These are phyloP conservation scores for Geotrichum europaeum DNA, from an alignment of 1,139 yeast genomes.

Conservation along the genomic window DNA sequence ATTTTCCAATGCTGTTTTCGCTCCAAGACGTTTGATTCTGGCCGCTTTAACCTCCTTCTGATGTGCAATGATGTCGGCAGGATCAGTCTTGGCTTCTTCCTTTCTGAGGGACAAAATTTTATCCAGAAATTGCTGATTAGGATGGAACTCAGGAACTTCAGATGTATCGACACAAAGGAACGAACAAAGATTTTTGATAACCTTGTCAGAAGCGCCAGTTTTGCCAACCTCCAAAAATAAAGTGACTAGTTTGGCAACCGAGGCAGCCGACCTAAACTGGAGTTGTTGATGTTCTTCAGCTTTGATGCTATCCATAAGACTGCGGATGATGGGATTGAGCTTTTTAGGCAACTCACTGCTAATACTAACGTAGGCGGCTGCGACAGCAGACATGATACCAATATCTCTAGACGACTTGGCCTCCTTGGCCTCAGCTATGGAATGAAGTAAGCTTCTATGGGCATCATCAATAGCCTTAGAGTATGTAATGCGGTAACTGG, in stretches of 20 bases:
- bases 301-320: slow-evolving; percentile 90
- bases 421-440: slow-evolving; percentile 64
- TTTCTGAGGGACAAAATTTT: slow-evolving; percentile 68
- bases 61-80: slow-evolving; percentile 58
- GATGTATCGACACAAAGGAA: slow-evolving; percentile 92
- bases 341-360: slow-evolving; percentile 65
- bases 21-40: slow-evolving; percentile 76
- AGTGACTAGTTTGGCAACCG: slow-evolving; percentile 59
- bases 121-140: slow-evolving; percentile 52
- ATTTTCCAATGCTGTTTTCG: slow-evolving; percentile 61
- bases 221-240: slow-evolving; percentile 55
- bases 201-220: slow-evolving; percentile 73
- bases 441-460: slow-evolving; percentile 55
- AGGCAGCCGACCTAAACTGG: slow-evolving; percentile 64
- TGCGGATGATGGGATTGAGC: slow-evolving; percentile 79
- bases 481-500: slow-evolving; percentile 66
- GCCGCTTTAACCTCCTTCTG: slow-evolving; percentile 68
- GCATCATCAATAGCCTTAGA: slow-evolving; percentile 77
- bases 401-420: slow-evolving; percentile 51
- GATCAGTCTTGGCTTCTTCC: slow-evolving; percentile 69
- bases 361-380: slow-evolving; percentile 51
- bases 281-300: slow-evolving; percentile 60
- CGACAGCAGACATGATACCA: slow-evolving; percentile 69
- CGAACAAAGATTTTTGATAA: slow-evolving; percentile 84
- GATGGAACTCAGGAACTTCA: slow-evolving; percentile 88